Base-by-base conservation (phyloP, 2,329 filamentous ascomycete species). In the Coniella lustricola region DNA sequence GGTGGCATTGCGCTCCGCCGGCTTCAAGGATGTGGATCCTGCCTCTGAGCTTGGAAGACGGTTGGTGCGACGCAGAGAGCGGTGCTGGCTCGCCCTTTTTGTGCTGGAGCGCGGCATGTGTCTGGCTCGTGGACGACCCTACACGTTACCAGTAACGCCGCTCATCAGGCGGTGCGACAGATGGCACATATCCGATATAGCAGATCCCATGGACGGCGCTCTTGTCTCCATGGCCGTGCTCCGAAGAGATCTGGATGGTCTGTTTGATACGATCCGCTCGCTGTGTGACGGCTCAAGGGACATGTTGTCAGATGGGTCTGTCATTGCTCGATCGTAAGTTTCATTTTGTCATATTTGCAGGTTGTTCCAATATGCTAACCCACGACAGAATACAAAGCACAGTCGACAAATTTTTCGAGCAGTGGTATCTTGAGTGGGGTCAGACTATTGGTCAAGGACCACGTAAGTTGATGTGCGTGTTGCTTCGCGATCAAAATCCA, bases 81-180 rank as follows among this genome's bases (percentile, higher is more conserved):
- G 84, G 52, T 79, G 79, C 7, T 88, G 84, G 83, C 73, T 88
- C 48, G 79, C 84, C 0, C 64, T 88, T 1, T 88, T 87, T 59
- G 84, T 87, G 0, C 72, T 88, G 1, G 84, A 88, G 59, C 71
- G 84, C 64, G 84, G 84, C 71, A 83, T 87, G 59, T 87, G 83
- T 40, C 65, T 88, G 7, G 84, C 84, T 0, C 75, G 84, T 48
- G 84, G 84, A 7, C 71, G 84, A 54, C 82, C 75, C 18, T 87
- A 84, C 56, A 82, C 81, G 0, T 75, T 87, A 0, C 84, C 84
- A 0, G 71, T 82, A 43, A 85, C 83, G 1, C 75, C 78, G 1
- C 69, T 85, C 0, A 72, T 88, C 17, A 77, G 81, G 53, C 75
- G 79, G 41, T 87, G 84, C 55, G 83, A 88, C 54, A 70, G 73